Evolutionary conservation across 371 early-diverging fungal genomes (phyloP).

Genomic region (Blakeslea trispora): DNA sequence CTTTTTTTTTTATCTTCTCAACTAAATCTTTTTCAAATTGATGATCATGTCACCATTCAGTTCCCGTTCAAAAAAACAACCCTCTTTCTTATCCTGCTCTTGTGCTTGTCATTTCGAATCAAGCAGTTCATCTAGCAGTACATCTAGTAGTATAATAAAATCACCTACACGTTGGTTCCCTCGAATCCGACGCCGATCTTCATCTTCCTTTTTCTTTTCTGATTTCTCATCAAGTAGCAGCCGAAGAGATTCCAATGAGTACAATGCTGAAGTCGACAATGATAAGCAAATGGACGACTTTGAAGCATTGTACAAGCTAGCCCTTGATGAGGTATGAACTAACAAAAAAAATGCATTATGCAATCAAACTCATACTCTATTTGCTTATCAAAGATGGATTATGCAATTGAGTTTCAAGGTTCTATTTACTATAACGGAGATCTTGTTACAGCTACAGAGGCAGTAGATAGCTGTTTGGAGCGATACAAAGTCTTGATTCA

Average conservation of each 20-base stretch:
- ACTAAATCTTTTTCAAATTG: too few relatives aligned
- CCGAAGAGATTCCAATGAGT: not conserved
- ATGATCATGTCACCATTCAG: slow-evolving; percentile 16
- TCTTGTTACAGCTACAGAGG: slow-evolving; percentile 19
- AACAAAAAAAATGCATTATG: too few relatives aligned
- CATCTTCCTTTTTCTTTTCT: slow-evolving; percentile 6
- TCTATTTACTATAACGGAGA: slow-evolving; percentile 30
- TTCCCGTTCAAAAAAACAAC: slow-evolving; percentile 12
- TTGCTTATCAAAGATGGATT: slow-evolving; percentile 17
- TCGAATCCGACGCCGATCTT: slow-evolving; percentile 27
- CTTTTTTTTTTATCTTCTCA: not conserved
- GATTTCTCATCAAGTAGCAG: slow-evolving; percentile 6
- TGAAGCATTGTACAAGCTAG: slow-evolving; percentile 12
- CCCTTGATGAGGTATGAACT: slow-evolving; percentile 28
- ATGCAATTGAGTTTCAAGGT: slow-evolving; percentile 30
- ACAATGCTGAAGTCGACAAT: slow-evolving; percentile 8
- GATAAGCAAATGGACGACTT: slow-evolving; percentile 20
- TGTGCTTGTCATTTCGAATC: slow-evolving; percentile 22
- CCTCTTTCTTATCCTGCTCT: slow-evolving; percentile 5
- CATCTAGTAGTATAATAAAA: slow-evolving; percentile 2
- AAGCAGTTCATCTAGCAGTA: not conserved
- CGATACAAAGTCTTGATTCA: slow-evolving; percentile 20
- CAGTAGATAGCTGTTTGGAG: slow-evolving; percentile 23
- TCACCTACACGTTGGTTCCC: slow-evolving; percentile 29
- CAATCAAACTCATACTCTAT: too few relatives aligned